Base-by-base conservation (phyloP, 1,139 yeast genomes). In the Magnusiomyces paraingens region DNA sequence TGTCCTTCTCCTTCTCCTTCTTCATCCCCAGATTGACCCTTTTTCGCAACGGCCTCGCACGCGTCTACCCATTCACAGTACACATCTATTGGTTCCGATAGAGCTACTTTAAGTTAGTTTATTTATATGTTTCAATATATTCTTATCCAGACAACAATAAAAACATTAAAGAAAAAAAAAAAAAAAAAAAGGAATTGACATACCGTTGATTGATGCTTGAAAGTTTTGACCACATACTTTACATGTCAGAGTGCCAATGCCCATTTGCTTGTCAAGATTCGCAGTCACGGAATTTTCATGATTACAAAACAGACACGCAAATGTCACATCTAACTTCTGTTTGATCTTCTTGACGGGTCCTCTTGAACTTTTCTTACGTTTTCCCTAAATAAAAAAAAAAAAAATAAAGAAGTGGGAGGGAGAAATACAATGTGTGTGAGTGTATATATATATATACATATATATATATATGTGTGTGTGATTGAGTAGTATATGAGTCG, bases 1-100 rank as follows among this genome's bases (percentile, higher is more conserved):
- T 15, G 12, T 12, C 15, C 47, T 17, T 36, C 35, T 15, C 35
- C 26, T 14, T 47, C 49, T n/a, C 41, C 49, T 17, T 35, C 49
- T 21, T 18, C 17, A 29, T 29, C 48, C 8, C 41, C 17, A 12
- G 47, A 21, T 43, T 18, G 17, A 29, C 56, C 60, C 36, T 73
- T 87, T 59, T 83, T 83, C 45, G 94, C 95, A 57, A 93, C 94
- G 52, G 94, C 96, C 65, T 93, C 99, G 67, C 96, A 93, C 1
- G 98, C 99, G 73, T 93, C 99, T 56, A 90, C 90, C 99, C 99
- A 93, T 67, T 91, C 99, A 51, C 96, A 86, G 68, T 93, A 93
- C 22, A 93, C 88, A 69, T 93, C 99, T 44, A 93, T 91, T 0
- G 99, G 96, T 58, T 85, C 91, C 0, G 90, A 82, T 54, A 86